These are phyloP conservation scores for Ogataea saltuana DNA, from an alignment of 805 yeast genomes.

Conservation along the genomic window DNA sequence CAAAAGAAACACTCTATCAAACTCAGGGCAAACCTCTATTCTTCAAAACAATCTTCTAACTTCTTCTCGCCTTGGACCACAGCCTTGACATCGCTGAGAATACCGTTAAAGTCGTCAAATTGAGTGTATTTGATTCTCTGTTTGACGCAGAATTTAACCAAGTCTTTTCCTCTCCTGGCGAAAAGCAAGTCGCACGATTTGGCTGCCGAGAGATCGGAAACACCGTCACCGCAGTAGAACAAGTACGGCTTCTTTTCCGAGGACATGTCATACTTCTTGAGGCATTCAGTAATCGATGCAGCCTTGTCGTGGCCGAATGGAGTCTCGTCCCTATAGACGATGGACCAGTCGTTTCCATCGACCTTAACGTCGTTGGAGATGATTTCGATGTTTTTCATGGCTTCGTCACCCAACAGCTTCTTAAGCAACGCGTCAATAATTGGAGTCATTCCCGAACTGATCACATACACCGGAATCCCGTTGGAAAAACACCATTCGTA, in stretches of 20 bases:
- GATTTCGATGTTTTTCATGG: conserved; percentile 70
- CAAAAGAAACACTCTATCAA: neutral
- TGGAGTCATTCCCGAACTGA: conserved; percentile 93
- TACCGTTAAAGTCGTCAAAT: conserved; percentile 75
- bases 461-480: conserved; percentile 80
- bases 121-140: conserved; percentile 84
- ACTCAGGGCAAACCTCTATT: conserved; percentile 14
- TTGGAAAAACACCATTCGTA: conserved; percentile 74
- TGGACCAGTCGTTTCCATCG: conserved; percentile 72
- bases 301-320: conserved; percentile 96
- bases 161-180: conserved; percentile 90
- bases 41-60: conserved; percentile 39
- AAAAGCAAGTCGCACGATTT: conserved; percentile 90
- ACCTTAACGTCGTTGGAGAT: conserved; percentile 63
- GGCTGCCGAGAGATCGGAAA: conserved; percentile 92
- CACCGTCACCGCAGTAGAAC: conserved; percentile 98
- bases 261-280: conserved; percentile 33
- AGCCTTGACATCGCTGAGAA: conserved; percentile 57
- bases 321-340: conserved; percentile 81
- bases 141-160: conserved; percentile 78
- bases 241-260: conserved; percentile 54
- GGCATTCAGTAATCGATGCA: conserved; percentile 61
- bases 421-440: conserved; percentile 76
- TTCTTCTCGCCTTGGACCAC: conserved; percentile 48
- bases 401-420: conserved; percentile 75